Evolutionary conservation across 2,329 filamentous ascomycete species (phyloP), one percentile per base, ranked within the genome.

Genomic region (Periconia sp.): DNA sequence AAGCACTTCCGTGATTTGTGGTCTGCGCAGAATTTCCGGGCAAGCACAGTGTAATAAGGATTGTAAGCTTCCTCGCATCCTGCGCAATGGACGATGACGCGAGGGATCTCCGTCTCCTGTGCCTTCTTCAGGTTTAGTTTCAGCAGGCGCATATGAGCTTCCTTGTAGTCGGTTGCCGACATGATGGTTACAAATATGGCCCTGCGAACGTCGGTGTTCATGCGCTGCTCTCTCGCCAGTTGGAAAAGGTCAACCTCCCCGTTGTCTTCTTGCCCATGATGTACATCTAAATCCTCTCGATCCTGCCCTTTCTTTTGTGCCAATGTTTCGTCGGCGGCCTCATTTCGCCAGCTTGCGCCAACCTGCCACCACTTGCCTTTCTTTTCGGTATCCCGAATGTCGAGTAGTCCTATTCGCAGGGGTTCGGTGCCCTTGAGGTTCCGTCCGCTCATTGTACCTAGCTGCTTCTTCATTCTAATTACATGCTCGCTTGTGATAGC

Each of bases 281-380:
- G 22, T 6, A 45, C 37, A 6, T 30, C 39, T n/a, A 38, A 40
- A 19, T 50, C 46, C 16, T 48, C 43, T 9, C 43, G 23, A 41
- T 23, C 43, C 36, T 71, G 64, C 60, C 70, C 23, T 54, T 55
- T 46, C 59, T 70, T 55, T 43, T 74, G 70, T 41, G 40, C 54
- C 46, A 46, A 52, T 42, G 62, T 54, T 19, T 71, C 68, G n/a
- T 51, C 56, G 13, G 74, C 72, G 10, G 44, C 55, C 13, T 70
- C 53, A 45, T 78, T 66, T 28, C 75, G 77, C 83, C 92, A 96
- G 69, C 91, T 96, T n/a, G 94, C 92, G 37, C 94, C 94, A 4
- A 97, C 89, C 15, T 97, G 82, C 94, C 94, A 99, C 94, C 94
- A 99, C 74, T 96, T 96, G 1, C 94, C 94, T 64, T 86, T 88